These are phyloP conservation scores for Coelastrella sp. DNA, from an alignment of 139 green algal genomes.

Conservation along the genomic window DNA sequence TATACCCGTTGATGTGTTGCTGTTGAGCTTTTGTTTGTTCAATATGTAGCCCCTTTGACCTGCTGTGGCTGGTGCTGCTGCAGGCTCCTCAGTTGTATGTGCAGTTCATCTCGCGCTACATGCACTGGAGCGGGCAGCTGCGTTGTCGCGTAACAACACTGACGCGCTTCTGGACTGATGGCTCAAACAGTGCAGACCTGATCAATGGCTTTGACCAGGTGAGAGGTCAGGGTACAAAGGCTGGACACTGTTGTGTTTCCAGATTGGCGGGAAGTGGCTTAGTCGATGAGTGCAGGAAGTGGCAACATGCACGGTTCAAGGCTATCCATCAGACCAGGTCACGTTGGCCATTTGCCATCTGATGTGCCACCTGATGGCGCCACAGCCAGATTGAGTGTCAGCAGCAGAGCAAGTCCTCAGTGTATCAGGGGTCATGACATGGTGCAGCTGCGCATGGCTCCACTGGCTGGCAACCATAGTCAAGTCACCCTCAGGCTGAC, in stretches of 20 bases:
- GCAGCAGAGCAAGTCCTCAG: background rate
- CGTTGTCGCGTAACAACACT: conserved; percentile 94
- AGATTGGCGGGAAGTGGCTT: too few relatives aligned
- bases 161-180: conserved; percentile 87
- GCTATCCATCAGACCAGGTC: too few relatives aligned
- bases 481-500: background rate
- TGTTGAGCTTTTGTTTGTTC: background rate
- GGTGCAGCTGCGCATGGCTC: too few relatives aligned
- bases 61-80: background rate
- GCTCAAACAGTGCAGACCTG: conserved; percentile 76
- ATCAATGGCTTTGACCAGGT: conserved; percentile 94
- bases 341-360: too few relatives aligned
- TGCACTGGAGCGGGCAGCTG: conserved; percentile 82
- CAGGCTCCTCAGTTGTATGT: conserved; percentile 89
- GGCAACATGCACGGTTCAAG: too few relatives aligned
- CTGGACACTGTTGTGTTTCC: background rate
- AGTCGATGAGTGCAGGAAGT: too few relatives aligned
- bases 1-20: background rate
- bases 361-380: too few relatives aligned
- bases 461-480: background rate
- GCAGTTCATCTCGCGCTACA: conserved; percentile 95
- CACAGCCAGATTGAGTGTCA: background rate
- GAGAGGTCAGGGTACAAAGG: background rate
- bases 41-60: too few relatives aligned
- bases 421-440: too few relatives aligned